Conservation (phyloP, 495 filamentous ascomycete species). For the Xylaria scruposa region DNA sequence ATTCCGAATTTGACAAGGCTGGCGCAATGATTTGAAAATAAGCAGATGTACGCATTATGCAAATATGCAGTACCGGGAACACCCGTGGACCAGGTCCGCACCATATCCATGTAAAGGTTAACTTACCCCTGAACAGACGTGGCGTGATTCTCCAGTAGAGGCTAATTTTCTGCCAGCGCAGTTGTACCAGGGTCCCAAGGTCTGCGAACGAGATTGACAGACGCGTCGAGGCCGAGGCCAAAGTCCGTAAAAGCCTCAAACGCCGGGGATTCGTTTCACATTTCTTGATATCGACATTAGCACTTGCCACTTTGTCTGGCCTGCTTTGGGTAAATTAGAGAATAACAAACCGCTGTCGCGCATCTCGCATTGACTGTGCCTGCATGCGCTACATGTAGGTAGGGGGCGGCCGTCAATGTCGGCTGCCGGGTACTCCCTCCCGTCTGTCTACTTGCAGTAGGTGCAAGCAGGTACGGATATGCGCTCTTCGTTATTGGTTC, state of each 20-base stretch:
- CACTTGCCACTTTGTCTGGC: not conserved
- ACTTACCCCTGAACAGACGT: constrained; percentile 3
- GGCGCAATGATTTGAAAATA: not conserved
- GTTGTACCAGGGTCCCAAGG: not conserved
- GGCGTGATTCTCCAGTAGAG: constrained; percentile 11
- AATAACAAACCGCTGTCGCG: not conserved
- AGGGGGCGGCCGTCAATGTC: constrained; percentile 5
- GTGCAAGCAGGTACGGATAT: constrained; percentile 7
- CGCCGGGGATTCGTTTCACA: constrained; percentile 10
- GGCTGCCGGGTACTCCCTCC: constrained; percentile 16
- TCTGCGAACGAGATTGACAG: constrained; percentile 4
- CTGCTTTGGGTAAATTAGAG: not conserved
- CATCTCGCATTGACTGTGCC: constrained; percentile 9
- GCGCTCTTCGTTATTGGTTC: constrained; percentile 3
- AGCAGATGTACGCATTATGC: constrained; percentile 10
- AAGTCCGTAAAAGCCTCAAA: constrained; percentile 19
- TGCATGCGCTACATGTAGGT: not conserved
- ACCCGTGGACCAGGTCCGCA: not conserved
- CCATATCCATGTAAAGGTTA: constrained; percentile 2
- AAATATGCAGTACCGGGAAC: constrained; percentile 1
- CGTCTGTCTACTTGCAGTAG: constrained; percentile 7
- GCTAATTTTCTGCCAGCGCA: not conserved
- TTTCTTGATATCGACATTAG: not conserved
- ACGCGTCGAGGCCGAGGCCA: constrained; percentile 2
- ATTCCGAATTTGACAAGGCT: not conserved